phyloP scores from a whole-genome alignment of 1,284 basidiomycete genomes.

The Meripilus lineatus region DNA sequence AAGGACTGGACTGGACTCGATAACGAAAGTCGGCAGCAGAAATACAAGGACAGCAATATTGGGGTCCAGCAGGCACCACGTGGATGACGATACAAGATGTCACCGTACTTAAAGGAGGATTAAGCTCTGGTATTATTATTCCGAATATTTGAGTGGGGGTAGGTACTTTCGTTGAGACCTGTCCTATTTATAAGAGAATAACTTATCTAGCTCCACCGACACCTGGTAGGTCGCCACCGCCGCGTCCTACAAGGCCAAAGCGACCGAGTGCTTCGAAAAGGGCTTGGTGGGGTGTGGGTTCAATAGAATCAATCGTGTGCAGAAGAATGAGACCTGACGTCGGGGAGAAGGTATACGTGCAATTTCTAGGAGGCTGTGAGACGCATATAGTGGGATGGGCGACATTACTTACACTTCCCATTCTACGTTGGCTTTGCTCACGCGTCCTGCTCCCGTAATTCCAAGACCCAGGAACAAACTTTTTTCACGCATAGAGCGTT shows the following conservation, averaged over 20 bases:
- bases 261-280: conserved; percentile 56
- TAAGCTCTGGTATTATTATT: too few species aligned
- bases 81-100: too few species aligned
- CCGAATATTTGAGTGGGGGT: too few species aligned
- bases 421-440: conserved; percentile 52
- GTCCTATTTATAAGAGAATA: too few species aligned
- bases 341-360: conserved; percentile 72
- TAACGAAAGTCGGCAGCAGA: too few species aligned
- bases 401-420: conserved; percentile 62
- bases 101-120: too few species aligned
- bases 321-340: conserved; percentile 53
- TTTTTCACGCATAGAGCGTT: conserved; percentile 36
- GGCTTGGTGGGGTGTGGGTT: conserved; percentile 66
- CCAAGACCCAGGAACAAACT: conserved; percentile 48
- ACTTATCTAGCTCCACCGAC: too few species aligned
- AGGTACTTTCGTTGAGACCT: conserved; percentile 22
- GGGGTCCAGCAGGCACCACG: too few species aligned
- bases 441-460: conserved; percentile 53
- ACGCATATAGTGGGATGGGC: background rate
- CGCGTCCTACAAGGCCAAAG: conserved; percentile 22
- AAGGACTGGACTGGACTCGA: too few species aligned
- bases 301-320: conserved; percentile 66
- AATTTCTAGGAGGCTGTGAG: conserved; percentile 41
- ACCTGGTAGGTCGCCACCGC: too few species aligned
- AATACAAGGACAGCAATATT: too few species aligned